A percentile compares a stretch with the other conserved stretches of the same genome.
These are phyloP conservation scores for Rhodotorula sp. DNA, from an alignment of 1,284 basidiomycete species.

Conservation along the genomic window DNA sequence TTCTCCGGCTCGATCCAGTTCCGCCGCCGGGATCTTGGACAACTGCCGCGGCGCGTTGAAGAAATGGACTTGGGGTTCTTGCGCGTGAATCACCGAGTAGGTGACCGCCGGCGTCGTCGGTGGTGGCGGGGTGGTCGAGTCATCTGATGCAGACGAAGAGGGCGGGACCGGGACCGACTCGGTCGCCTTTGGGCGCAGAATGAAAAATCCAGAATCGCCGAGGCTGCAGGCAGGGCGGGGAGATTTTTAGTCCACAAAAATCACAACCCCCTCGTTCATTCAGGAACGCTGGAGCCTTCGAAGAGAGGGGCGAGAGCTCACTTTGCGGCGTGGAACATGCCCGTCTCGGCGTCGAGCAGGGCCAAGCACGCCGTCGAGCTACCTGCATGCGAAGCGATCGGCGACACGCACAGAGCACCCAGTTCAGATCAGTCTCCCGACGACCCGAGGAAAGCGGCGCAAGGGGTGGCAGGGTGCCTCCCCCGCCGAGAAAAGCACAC, in stretches of 20 bases:
- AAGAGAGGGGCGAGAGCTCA: slow-evolving; percentile 49
- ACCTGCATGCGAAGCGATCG: slow-evolving; percentile 54
- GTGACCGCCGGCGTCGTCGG: slow-evolving; percentile 44
- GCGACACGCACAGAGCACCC: too few species aligned
- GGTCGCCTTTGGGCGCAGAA: slow-evolving; percentile 58
- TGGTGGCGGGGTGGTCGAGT: slow-evolving; percentile 42
- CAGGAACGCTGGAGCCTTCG: too few species aligned
- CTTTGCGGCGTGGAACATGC: slow-evolving; percentile 75
- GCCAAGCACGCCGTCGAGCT: slow-evolving; percentile 82
- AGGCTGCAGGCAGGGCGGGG: slow-evolving; percentile 55
- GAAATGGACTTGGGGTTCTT: slow-evolving; percentile 69
- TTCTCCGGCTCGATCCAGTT: not conserved
- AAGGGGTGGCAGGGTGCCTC: too few species aligned
- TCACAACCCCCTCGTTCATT: too few species aligned
- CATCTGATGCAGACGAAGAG: slow-evolving; percentile 72
- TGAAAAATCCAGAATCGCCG: slow-evolving; percentile 79
- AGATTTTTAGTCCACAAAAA: not conserved
- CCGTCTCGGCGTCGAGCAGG: slow-evolving; percentile 71
- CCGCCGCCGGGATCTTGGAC: slow-evolving; percentile 29
- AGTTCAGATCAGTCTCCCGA: too few species aligned
- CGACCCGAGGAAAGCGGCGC: too few species aligned
- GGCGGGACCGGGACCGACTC: slow-evolving; percentile 53
- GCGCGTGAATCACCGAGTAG: slow-evolving; percentile 62
- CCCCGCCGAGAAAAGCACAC: too few species aligned
- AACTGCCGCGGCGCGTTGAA: slow-evolving; percentile 61